Conservation (phyloP, 306 rosid genomes). For the Pachyrhizus erosus region DNA sequence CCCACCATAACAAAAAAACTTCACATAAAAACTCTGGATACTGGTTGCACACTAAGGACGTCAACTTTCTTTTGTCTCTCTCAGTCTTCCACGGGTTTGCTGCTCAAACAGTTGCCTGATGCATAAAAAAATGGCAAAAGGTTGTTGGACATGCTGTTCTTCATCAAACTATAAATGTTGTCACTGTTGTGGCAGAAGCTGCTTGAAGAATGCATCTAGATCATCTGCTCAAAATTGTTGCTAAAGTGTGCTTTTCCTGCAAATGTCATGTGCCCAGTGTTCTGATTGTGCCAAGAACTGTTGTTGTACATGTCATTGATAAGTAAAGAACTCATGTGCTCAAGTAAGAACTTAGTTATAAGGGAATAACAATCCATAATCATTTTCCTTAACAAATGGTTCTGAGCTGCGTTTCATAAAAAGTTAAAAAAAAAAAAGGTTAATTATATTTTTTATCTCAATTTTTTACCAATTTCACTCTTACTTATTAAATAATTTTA, state of each 20-base stretch:
- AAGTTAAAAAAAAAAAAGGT: too few relatives aligned
- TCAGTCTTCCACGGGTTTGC: constrained; percentile 42
- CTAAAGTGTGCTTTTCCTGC: constrained; percentile 16
- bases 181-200: constrained; percentile 3
- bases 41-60: too few relatives aligned
- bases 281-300: not conserved
- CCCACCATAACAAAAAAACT: too few relatives aligned
- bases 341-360: not conserved
- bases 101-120: constrained; percentile 30
- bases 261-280: not conserved
- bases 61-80: not conserved
- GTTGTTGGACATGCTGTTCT: constrained; percentile 32
- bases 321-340: not conserved
- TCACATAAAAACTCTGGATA: too few relatives aligned
- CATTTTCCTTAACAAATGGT: not conserved
- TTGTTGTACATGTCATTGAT: constrained; percentile 1
- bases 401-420: not conserved
- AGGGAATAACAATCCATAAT: not conserved
- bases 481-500: too few relatives aligned
- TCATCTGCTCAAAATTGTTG: constrained; percentile 32
- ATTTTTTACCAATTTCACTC: too few relatives aligned
- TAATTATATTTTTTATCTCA: too few relatives aligned
- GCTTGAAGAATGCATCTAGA: constrained; percentile 34
- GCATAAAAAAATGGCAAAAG: constrained; percentile 30
- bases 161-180: constrained; percentile 39